Conservation (phyloP, 2,329 filamentous ascomycete species). For the Venturiaceae sp. region DNA sequence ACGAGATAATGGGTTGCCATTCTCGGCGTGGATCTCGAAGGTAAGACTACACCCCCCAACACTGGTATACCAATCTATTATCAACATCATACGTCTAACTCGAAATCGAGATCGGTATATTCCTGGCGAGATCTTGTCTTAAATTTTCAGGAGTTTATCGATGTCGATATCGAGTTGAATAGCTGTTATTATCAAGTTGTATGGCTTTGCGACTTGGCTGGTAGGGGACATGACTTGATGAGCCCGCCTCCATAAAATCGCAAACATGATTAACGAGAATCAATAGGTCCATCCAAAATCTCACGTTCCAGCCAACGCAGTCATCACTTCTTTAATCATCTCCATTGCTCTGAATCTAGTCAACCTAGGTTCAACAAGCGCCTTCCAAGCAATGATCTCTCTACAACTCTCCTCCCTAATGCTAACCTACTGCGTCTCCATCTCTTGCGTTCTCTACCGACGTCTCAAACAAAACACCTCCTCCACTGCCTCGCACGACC, state of each 20-base stretch:
- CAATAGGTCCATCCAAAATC: conserved; percentile 4
- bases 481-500: neutral
- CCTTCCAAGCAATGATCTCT: conserved; percentile 33
- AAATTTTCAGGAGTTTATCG: no score
- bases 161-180: no score
- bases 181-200: no score
- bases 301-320: conserved; percentile 36
- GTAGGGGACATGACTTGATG: no score
- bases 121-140: no score
- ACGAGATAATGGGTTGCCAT: conserved; percentile 29
- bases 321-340: conserved; percentile 34
- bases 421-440: conserved; percentile 34
- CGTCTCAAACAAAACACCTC: conserved; percentile 26
- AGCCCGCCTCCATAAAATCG: no score
- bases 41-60: neutral
- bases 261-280: neutral
- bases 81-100: conserved; percentile 19
- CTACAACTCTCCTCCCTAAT: conserved; percentile 30
- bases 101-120: conserved; percentile 16
- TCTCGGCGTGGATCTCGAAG: conserved; percentile 11
- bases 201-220: no score
- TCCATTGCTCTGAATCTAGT: conserved; percentile 38
- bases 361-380: conserved; percentile 39
- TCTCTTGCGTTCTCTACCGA: conserved; percentile 36
- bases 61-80: conserved; percentile 9